A percentile compares a stretch with the other conserved stretches of the same genome.
Conservation (phyloP, 495 filamentous ascomycete species). For the Penicillium canescens region DNA sequence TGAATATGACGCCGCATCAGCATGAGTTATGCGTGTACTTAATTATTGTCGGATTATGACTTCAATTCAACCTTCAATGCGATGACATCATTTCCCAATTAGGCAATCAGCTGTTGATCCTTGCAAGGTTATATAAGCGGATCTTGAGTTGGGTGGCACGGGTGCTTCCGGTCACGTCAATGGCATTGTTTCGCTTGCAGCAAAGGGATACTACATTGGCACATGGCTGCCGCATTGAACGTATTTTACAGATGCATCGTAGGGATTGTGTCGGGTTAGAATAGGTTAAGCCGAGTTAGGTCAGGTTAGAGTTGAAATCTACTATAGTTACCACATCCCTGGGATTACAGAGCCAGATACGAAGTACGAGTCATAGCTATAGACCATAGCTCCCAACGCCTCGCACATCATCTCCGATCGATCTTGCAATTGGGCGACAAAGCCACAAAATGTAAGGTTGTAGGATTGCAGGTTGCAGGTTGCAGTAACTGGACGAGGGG, state of each 20-base stretch:
- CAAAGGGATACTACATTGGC: not conserved
- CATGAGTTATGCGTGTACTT: constrained; percentile 21
- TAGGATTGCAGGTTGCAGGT: not conserved
- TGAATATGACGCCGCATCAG: constrained; percentile 10
- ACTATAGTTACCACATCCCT: not conserved
- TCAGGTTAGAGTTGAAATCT: not conserved
- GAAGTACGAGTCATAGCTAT: too few species aligned
- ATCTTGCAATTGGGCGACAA: not conserved
- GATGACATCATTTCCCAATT: constrained; percentile 5
- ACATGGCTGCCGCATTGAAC: not conserved
- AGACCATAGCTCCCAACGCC: too few species aligned
- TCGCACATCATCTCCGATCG: too few species aligned
- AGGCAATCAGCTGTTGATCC: not conserved
- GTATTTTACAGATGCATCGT: too few species aligned
- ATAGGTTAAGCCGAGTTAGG: not conserved
- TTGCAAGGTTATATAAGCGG: not conserved
- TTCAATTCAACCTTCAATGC: not conserved
- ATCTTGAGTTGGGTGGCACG: too few species aligned
- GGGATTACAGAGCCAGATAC: not conserved
- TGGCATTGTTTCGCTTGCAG: not conserved
- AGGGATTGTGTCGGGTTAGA: too few species aligned
- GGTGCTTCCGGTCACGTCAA: not conserved
- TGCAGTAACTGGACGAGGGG: constrained; percentile 9
- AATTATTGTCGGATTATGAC: constrained; percentile 5
- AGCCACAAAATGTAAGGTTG: not conserved